These are phyloP conservation scores for Taiozyma sp. DNA, from an alignment of 1,139 yeast species.

Conservation along the genomic window DNA sequence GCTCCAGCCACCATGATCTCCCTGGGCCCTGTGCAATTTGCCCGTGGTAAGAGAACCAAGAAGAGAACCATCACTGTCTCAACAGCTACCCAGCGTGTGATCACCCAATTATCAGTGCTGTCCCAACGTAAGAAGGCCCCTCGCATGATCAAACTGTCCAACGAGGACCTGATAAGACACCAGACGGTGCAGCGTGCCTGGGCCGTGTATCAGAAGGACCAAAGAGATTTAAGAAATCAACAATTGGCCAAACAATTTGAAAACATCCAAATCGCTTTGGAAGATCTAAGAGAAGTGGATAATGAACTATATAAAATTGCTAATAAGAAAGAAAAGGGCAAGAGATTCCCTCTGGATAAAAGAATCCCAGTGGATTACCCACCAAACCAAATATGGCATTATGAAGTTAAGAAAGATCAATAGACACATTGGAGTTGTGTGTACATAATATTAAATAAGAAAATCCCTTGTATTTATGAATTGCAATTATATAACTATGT, in stretches of 20 bases:
- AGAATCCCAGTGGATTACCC: constrained; percentile 91
- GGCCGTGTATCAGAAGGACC: constrained; percentile 53
- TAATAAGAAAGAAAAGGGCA: constrained; percentile 27
- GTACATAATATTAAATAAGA: background rate
- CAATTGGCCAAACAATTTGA: constrained; percentile 59
- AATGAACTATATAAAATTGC: constrained; percentile 32
- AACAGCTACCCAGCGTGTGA: constrained; percentile 59
- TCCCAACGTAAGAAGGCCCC: constrained; percentile 90
- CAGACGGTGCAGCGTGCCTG: constrained; percentile 82
- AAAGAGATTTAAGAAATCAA: constrained; percentile 36
- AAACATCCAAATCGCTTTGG: constrained; percentile 68
- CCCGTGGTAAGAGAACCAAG: constrained; percentile 41
- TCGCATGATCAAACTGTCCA: constrained; percentile 62
- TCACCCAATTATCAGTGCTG: constrained; percentile 75
- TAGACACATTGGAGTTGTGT: background rate
- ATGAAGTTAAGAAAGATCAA: constrained; percentile 30
- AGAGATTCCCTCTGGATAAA: constrained; percentile 68
- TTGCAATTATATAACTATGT: constrained; percentile 24
- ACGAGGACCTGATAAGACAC: constrained; percentile 84
- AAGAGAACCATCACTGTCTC: constrained; percentile 34
- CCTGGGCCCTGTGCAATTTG: constrained; percentile 18
- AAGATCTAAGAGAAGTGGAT: constrained; percentile 46
- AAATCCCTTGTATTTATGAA: background rate
- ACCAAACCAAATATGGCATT: constrained; percentile 79
- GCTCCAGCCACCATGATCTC: background rate